phyloP scores from a whole-genome alignment of 495 filamentous ascomycete species.

The Neurospora sp. region DNA sequence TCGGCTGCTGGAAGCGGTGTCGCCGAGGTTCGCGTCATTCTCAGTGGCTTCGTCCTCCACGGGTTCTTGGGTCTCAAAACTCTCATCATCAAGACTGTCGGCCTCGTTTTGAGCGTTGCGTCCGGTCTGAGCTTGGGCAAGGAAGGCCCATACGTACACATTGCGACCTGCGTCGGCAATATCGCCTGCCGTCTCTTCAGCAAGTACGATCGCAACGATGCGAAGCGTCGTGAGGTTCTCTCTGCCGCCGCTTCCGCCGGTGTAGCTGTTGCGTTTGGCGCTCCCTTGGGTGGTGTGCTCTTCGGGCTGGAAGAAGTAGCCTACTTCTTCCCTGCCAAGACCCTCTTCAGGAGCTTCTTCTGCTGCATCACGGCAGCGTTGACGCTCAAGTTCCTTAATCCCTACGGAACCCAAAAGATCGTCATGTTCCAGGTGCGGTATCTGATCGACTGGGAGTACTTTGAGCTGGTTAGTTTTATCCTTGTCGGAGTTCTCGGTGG shows the following conservation, averaged over 20 bases:
- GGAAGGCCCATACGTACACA: constrained; percentile 96
- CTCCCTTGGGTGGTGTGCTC: constrained; percentile 84
- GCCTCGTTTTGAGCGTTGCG: constrained; percentile 76
- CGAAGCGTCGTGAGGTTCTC: constrained; percentile 75
- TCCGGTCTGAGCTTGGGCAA: constrained; percentile 92
- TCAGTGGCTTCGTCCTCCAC: constrained; percentile 94
- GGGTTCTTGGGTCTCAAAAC: constrained; percentile 89
- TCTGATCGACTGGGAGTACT: constrained; percentile 84
- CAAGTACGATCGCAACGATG: constrained; percentile 93
- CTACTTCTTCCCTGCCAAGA: constrained; percentile 99
- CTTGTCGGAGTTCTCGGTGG: constrained; percentile 78
- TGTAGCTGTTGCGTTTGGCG: constrained; percentile 91
- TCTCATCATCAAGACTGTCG: constrained; percentile 74
- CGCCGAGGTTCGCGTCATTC: constrained; percentile 93
- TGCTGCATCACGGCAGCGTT: constrained; percentile 90
- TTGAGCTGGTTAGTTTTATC: constrained; percentile 81
- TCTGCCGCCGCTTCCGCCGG: constrained; percentile 88
- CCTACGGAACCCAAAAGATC: constrained; percentile 92
- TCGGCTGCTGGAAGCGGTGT: constrained; percentile 94
- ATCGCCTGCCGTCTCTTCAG: constrained; percentile 85
- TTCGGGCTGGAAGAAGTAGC: constrained; percentile 92
- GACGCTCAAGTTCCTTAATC: constrained; percentile 87
- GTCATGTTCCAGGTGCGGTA: constrained; percentile 94
- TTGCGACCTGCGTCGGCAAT: constrained; percentile 91
- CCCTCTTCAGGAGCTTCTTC: constrained; percentile 95